Evolutionary conservation across 306 rosid genomes (phyloP).

Genomic region (Spatholobus suberectus): DNA sequence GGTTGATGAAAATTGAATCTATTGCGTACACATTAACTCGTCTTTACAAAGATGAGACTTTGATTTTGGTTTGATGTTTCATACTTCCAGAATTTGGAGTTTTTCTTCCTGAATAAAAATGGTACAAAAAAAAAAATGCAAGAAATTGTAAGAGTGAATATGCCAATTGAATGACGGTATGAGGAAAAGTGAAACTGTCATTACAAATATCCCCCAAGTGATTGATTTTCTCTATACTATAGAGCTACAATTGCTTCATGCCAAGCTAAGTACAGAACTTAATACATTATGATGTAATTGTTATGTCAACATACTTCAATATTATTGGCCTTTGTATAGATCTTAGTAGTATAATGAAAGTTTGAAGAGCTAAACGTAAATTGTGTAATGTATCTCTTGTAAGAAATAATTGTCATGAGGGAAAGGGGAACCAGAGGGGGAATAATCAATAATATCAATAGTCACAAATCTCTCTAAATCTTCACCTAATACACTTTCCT

Average conservation of each 20-base stretch:
- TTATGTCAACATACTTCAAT: neutral
- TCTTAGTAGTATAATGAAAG: neutral
- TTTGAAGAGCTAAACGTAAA: neutral
- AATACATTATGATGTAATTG: neutral
- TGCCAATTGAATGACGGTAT: neutral
- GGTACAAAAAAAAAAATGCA: neutral
- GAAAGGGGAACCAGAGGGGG: neutral
- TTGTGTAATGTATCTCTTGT: neutral
- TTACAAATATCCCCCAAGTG: neutral
- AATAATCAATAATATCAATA: neutral
- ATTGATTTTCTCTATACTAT: neutral
- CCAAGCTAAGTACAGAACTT: neutral
- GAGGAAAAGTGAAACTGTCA: neutral
- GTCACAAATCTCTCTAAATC: constrained; percentile 41
- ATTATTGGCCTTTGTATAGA: neutral
- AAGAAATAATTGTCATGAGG: neutral
- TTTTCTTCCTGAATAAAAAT: neutral
- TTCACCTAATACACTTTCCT: constrained; percentile 35
- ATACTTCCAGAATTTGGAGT: neutral
- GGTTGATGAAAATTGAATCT: neutral
- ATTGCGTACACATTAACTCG: neutral
- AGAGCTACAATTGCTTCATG: neutral
- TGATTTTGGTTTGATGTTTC: neutral
- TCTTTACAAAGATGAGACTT: neutral
- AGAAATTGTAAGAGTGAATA: neutral